phyloP scores from a whole-genome alignment of 2,329 filamentous ascomycete species.

The Xylariaceae sp. region DNA sequence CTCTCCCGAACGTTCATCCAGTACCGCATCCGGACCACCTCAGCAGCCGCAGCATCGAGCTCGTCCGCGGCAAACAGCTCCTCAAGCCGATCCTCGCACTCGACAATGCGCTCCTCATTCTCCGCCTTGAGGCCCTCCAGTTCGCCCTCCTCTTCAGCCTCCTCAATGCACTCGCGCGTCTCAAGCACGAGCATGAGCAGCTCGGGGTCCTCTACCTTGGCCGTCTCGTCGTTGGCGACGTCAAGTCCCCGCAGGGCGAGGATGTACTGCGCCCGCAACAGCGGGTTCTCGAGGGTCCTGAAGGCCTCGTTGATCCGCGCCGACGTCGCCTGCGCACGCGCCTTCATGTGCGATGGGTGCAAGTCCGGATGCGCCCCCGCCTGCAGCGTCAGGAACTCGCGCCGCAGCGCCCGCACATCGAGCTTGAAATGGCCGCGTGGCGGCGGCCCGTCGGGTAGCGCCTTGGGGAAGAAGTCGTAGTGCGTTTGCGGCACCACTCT shows the following conservation, averaged over 20 bases:
- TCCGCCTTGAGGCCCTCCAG: constrained; percentile 54
- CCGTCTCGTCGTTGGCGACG: constrained; percentile 72
- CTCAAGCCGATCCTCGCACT: constrained; percentile 60
- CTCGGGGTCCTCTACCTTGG: constrained; percentile 62
- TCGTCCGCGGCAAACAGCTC: constrained; percentile 63
- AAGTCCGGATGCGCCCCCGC: constrained; percentile 71
- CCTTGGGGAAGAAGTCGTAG: constrained; percentile 84
- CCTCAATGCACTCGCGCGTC: constrained; percentile 70
- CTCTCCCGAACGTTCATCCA: constrained; percentile 85
- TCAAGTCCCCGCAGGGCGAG: constrained; percentile 69
- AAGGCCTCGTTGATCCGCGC: constrained; percentile 88
- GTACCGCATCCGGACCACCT: constrained; percentile 77
- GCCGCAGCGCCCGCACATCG: constrained; percentile 64
- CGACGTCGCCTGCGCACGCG: constrained; percentile 69
- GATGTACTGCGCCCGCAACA: constrained; percentile 84
- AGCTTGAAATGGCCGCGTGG: constrained; percentile 72
- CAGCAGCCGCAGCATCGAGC: constrained; percentile 60
- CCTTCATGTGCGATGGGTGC: constrained; percentile 50
- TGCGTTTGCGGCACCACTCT: constrained; percentile 48
- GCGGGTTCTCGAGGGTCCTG: constrained; percentile 72
- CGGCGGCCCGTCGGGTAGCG: constrained; percentile 73
- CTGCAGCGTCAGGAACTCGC: constrained; percentile 85
- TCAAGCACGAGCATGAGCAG: constrained; percentile 78
- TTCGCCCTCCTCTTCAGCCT: constrained; percentile 62
- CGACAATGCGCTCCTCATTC: constrained; percentile 65